Evolutionary conservation across 257 asterid species (phyloP).

Genomic region (Pogostemon cablin): DNA sequence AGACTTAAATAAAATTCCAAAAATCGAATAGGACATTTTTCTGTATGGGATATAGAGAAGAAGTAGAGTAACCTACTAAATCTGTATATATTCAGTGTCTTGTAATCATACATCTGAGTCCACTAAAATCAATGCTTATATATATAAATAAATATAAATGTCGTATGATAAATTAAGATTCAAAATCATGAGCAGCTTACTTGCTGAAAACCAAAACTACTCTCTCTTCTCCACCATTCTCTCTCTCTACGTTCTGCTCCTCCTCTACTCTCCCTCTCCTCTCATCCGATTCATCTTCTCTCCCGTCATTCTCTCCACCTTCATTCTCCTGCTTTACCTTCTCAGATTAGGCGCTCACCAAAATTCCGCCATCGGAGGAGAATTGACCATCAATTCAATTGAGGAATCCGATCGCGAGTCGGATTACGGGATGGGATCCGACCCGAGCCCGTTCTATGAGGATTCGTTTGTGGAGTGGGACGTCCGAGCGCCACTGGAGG

Average conservation of each 20-base stretch:
- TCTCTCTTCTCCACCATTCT: conserved; percentile 58
- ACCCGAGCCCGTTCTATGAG: conserved; percentile 18
- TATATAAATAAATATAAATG: neutral
- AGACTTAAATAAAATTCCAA: neutral
- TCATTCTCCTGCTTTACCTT: conserved; percentile 60
- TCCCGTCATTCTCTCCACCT: conserved; percentile 58
- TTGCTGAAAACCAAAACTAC: conserved; percentile 8
- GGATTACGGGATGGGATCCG: conserved; percentile 16
- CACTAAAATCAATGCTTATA: conserved; percentile 1
- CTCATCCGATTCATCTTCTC: conserved; percentile 45
- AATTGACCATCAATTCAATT: neutral
- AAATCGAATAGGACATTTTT: neutral
- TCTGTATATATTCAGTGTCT: conserved; percentile 32
- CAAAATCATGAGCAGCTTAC: conserved; percentile 17
- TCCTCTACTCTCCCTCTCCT: conserved; percentile 60
- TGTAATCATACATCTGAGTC: conserved; percentile 31
- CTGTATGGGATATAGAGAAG: conserved; percentile 36
- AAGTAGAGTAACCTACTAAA: neutral
- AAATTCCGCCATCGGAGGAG: conserved; percentile 18
- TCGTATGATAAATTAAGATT: neutral
- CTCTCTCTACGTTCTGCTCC: conserved; percentile 55
- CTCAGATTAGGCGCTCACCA: conserved; percentile 67
- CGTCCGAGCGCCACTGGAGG: conserved; percentile 91
- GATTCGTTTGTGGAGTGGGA: conserved; percentile 75
- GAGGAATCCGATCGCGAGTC: conserved; percentile 16